phyloP scores from a whole-genome alignment of 805 yeast genomes.

The Schizosaccharomyces octosporus region DNA sequence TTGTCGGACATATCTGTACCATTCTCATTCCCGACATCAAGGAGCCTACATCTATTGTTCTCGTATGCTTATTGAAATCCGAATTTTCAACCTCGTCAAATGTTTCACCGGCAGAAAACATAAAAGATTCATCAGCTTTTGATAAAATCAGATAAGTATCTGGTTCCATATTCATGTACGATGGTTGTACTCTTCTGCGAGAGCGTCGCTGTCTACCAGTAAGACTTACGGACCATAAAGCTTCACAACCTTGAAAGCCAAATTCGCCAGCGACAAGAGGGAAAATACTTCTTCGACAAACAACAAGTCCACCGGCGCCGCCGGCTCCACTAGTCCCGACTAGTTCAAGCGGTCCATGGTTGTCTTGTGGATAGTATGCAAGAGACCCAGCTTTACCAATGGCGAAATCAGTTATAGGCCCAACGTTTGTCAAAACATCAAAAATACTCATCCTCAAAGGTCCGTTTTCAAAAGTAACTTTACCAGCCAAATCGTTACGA shows the following conservation, averaged over 20 bases:
- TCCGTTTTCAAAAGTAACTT: conserved; percentile 15
- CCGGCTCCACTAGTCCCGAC: conserved; percentile 48
- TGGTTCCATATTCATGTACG: conserved; percentile 4
- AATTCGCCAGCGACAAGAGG: conserved; percentile 41
- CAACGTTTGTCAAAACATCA: conserved; percentile 21
- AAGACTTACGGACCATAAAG: conserved; percentile 44
- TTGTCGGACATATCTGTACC: conserved; percentile 49
- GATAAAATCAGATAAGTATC: conserved; percentile 9
- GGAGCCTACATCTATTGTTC: conserved; percentile 44
- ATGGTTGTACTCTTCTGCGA: conserved; percentile 5
- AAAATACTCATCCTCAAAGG: neutral
- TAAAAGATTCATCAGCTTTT: conserved; percentile 18
- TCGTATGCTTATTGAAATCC: conserved; percentile 36
- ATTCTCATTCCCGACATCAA: conserved; percentile 30
- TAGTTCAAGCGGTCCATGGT: conserved; percentile 19
- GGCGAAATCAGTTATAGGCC: conserved; percentile 49
- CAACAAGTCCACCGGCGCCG: conserved; percentile 27
- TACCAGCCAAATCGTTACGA: conserved; percentile 22
- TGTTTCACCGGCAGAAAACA: conserved; percentile 14
- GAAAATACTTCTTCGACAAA: conserved; percentile 41
- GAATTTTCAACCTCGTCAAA: conserved; percentile 32
- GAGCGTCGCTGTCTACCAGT: conserved; percentile 3
- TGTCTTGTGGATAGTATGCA: neutral
- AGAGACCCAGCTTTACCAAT: conserved; percentile 20
- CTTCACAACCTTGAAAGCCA: conserved; percentile 46